These are phyloP conservation scores for Geranium incanum DNA, from an alignment of 441 rosid genomes.

Conservation along the genomic window DNA sequence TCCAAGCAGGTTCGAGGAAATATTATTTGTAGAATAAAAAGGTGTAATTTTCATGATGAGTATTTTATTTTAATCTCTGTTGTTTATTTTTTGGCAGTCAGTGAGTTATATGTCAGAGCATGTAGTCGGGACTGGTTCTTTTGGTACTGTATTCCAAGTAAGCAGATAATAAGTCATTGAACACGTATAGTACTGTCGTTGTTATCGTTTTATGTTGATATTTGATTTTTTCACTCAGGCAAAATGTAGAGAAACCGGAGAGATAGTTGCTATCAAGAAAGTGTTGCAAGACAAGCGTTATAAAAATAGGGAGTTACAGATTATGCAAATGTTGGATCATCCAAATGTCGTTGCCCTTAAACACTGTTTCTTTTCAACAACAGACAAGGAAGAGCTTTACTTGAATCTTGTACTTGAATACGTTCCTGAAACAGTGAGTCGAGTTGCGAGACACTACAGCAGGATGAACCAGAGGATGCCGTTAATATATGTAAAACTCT, in stretches of 20 bases:
- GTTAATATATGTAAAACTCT: conserved; percentile 83
- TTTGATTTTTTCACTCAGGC: conserved; percentile 51
- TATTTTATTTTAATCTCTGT: conserved; percentile 15
- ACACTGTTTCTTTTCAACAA: conserved; percentile 84
- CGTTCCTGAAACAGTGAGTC: conserved; percentile 91
- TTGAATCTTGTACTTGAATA: conserved; percentile 87
- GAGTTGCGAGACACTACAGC: conserved; percentile 74
- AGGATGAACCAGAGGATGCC: conserved; percentile 83
- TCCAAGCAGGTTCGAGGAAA: conserved; percentile 65
- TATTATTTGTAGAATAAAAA: conserved; percentile 6
- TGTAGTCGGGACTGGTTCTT: conserved; percentile 94
- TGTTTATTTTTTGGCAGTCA: conserved; percentile 39
- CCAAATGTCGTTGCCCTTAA: conserved; percentile 84
- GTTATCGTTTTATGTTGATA: conserved; percentile 9
- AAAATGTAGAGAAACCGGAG: conserved; percentile 96
- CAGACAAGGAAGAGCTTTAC: conserved; percentile 89
- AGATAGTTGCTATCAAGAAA: conserved; percentile 41
- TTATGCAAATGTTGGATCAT: conserved; percentile 97
- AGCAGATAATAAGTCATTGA: conserved; percentile 23
- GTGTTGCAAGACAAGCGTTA: conserved; percentile 97
- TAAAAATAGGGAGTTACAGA: conserved; percentile 92
- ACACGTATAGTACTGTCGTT: neutral
- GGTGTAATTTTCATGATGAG: neutral
- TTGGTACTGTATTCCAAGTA: conserved; percentile 89
- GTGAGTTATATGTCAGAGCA: conserved; percentile 91